phyloP scores from a whole-genome alignment of 192 early-diverging fungal species.

The Backusella psychrophila region DNA sequence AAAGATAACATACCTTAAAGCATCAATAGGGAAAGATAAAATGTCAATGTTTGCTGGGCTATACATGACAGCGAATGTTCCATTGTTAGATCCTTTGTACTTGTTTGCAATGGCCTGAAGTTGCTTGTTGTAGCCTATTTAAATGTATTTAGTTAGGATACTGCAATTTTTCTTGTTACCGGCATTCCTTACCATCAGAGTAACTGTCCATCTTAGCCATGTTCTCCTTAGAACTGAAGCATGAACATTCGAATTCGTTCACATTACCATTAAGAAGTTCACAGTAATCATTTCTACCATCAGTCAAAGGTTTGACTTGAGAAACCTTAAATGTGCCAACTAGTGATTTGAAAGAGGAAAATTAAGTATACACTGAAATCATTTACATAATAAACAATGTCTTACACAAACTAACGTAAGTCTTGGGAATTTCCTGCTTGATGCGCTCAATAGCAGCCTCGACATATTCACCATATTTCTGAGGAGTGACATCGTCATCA shows the following conservation, averaged over 20 bases:
- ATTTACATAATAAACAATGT: neutral
- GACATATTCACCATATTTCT: constrained; percentile 14
- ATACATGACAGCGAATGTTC: constrained; percentile 17
- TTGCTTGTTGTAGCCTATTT: constrained; percentile 14
- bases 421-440: constrained; percentile 1
- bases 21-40: constrained; percentile 10
- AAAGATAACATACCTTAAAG: neutral
- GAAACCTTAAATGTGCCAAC: constrained; percentile 26
- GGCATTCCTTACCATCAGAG: constrained; percentile 10
- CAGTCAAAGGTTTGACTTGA: constrained; percentile 19
- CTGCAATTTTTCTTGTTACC: neutral
- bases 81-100: constrained; percentile 10
- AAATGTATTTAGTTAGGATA: neutral
- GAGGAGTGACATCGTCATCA: neutral
- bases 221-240: constrained; percentile 2
- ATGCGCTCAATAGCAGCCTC: constrained; percentile 18
- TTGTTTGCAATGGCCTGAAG: constrained; percentile 9
- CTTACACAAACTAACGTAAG: constrained; percentile 21
- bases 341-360: neutral
- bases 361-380: neutral
- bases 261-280: neutral
- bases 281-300: constrained; percentile 17
- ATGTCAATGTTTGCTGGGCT: constrained; percentile 11
- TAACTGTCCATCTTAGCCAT: constrained; percentile 15
- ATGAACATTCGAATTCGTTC: constrained; percentile 18